Evolutionary conservation across 371 early-diverging fungal genomes (phyloP).

Genomic region (Apophysomyces variabilis): DNA sequence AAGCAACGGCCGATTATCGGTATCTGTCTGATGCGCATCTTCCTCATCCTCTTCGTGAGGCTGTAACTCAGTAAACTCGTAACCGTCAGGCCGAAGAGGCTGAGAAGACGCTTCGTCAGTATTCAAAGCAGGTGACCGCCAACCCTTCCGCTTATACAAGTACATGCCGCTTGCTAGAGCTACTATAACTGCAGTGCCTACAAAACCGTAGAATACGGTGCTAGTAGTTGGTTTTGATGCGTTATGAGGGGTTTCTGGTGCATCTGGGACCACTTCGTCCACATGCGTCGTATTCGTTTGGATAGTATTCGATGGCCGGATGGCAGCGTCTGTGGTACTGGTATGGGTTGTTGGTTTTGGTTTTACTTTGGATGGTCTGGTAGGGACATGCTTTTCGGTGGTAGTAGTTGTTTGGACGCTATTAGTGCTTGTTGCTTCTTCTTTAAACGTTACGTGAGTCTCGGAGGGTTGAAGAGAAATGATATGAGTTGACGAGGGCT

Average conservation of each 20-base stretch:
- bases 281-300: neutral
- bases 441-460: conserved; percentile 8
- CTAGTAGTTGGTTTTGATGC: conserved; percentile 3
- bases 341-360: conserved; percentile 21
- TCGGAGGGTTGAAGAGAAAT: conserved; percentile 1
- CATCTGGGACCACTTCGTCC: conserved; percentile 1
- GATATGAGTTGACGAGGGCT: conserved; percentile 18
- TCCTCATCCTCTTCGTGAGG: conserved; percentile 30
- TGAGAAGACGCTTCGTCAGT: conserved; percentile 20
- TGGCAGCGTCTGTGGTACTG: neutral
- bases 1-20: neutral
- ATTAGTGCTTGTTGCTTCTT: neutral
- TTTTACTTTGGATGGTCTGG: conserved; percentile 25
- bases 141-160: conserved; percentile 25
- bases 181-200: conserved; percentile 28
- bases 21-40: conserved; percentile 6
- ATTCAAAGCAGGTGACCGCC: conserved; percentile 16
- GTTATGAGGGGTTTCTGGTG: neutral
- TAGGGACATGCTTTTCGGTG: conserved; percentile 12
- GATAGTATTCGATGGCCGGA: neutral
- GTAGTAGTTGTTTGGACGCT: neutral
- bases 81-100: conserved; percentile 23
- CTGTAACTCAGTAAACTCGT: conserved; percentile 24
- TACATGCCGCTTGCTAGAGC: conserved; percentile 26
- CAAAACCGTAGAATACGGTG: conserved; percentile 21